Conservation (phyloP, 768 basidiomycete genomes). For the Suillus decipiens region DNA sequence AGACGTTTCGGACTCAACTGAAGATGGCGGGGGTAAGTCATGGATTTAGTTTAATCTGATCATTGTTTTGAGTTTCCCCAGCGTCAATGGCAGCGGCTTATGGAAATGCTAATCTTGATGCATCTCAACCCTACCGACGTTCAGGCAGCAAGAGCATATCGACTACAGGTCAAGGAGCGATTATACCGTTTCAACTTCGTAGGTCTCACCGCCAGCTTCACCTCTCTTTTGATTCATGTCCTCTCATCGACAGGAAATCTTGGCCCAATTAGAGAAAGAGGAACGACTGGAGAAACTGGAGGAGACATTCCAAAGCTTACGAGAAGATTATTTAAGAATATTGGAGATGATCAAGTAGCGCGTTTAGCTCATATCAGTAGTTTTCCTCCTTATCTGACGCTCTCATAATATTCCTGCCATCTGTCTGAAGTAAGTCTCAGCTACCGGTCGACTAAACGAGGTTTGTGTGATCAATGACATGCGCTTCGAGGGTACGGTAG, state of each 20-base stretch:
- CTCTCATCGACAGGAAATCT: slow-evolving; percentile 62
- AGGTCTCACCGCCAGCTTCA: slow-evolving; percentile 30
- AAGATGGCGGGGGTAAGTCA: slow-evolving; percentile 84
- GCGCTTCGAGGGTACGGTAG: not conserved
- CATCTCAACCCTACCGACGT: slow-evolving; percentile 65
- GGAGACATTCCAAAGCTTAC: slow-evolving; percentile 88
- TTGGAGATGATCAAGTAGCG: slow-evolving; percentile 48
- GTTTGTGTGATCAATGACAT: not conserved
- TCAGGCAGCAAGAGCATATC: slow-evolving; percentile 60
- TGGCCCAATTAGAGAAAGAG: slow-evolving; percentile 83
- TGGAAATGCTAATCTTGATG: slow-evolving; percentile 87
- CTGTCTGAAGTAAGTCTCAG: not conserved
- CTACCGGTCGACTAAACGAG: not conserved
- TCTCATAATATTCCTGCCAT: not conserved
- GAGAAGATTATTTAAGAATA: slow-evolving; percentile 83
- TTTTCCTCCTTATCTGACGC: not conserved
- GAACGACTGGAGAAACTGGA: slow-evolving; percentile 89
- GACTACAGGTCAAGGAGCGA: slow-evolving; percentile 93
- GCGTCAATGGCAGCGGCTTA: slow-evolving; percentile 91
- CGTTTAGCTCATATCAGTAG: too few species aligned
- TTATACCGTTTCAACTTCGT: slow-evolving; percentile 95
- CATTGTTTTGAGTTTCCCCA: slow-evolving; percentile 30
- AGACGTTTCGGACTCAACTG: slow-evolving; percentile 76
- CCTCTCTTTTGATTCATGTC: slow-evolving; percentile 7
- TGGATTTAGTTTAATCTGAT: slow-evolving; percentile 5